These are phyloP conservation scores for Groenewaldozyma tartarivorans DNA, from an alignment of 805 yeast genomes.

Conservation along the genomic window DNA sequence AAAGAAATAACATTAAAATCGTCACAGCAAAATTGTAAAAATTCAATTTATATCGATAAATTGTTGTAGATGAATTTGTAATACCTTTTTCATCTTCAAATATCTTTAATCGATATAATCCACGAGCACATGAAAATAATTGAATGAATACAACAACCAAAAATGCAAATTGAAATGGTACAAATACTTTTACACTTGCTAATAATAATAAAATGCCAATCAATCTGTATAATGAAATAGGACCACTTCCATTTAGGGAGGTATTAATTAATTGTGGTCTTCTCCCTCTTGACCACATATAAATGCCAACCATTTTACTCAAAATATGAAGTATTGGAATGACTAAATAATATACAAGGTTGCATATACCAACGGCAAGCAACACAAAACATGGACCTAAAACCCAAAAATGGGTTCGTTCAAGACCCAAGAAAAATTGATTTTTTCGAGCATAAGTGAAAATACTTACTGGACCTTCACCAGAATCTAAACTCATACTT, in stretches of 20 bases:
- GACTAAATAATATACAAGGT: conserved; percentile 24
- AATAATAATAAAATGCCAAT: conserved; percentile 22
- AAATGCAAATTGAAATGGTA: conserved; percentile 78
- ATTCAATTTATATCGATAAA: conserved; percentile 9
- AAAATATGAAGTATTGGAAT: conserved; percentile 3
- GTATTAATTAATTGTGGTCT: not conserved
- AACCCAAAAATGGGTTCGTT: conserved; percentile 44
- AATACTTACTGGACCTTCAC: conserved; percentile 13
- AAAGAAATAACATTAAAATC: conserved; percentile 55
- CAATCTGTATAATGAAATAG: not conserved
- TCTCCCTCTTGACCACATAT: not conserved
- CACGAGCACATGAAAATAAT: conserved; percentile 1
- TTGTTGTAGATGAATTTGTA: conserved; percentile 13
- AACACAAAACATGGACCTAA: conserved; percentile 51
- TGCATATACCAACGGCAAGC: conserved; percentile 35
- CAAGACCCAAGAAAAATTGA: conserved; percentile 57
- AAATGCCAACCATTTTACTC: not conserved
- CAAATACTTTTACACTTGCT: conserved; percentile 44
- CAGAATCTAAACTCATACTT: conserved; percentile 27
- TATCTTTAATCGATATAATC: not conserved
- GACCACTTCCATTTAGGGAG: too few species aligned
- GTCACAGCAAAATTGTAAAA: conserved; percentile 54
- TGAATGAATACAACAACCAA: conserved; percentile 53
- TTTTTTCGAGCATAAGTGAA: conserved; percentile 27
- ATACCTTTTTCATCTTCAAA: not conserved